These are phyloP conservation scores for Orbilia blumenaviensis DNA, from an alignment of 2,329 filamentous ascomycete genomes.

Conservation along the genomic window DNA sequence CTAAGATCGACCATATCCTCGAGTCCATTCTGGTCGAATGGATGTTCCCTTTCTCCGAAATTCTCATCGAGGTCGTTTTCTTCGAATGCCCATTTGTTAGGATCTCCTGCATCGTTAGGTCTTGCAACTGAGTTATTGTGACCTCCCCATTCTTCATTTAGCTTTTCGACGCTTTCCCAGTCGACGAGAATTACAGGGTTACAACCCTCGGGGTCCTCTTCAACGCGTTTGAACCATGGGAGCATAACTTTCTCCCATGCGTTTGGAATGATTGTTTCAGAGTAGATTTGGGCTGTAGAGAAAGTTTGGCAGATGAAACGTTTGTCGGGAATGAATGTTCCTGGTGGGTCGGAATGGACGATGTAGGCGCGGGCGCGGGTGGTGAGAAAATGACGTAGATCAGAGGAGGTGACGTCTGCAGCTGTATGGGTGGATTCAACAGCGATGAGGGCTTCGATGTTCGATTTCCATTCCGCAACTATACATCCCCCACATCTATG, in stretches of 20 bases:
- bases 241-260: slow-evolving; percentile 31
- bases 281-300: slow-evolving; percentile 47
- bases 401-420: slow-evolving; percentile 18
- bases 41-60: not conserved
- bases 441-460: slow-evolving; percentile 39
- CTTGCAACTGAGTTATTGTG: not conserved
- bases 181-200: slow-evolving; percentile 38
- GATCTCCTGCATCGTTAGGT: not conserved
- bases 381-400: slow-evolving; percentile 37
- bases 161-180: slow-evolving; percentile 29
- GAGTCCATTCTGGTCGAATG: not conserved
- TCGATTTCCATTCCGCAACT: slow-evolving; percentile 44
- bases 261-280: slow-evolving; percentile 40
- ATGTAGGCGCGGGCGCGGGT: slow-evolving; percentile 54
- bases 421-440: slow-evolving; percentile 39
- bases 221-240: slow-evolving; percentile 35
- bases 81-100: slow-evolving; percentile 23
- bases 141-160: slow-evolving; percentile 34
- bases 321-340: slow-evolving; percentile 55
- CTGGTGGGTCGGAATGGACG: slow-evolving; percentile 54
- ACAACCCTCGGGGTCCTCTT: slow-evolving; percentile 39
- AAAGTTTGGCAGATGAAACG: slow-evolving; percentile 56
- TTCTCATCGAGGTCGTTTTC: not conserved
- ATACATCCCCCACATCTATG: not conserved
- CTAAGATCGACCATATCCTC: slow-evolving; percentile 34